phyloP scores from a whole-genome alignment of 768 basidiomycete species.

The Boletellus sp. region DNA sequence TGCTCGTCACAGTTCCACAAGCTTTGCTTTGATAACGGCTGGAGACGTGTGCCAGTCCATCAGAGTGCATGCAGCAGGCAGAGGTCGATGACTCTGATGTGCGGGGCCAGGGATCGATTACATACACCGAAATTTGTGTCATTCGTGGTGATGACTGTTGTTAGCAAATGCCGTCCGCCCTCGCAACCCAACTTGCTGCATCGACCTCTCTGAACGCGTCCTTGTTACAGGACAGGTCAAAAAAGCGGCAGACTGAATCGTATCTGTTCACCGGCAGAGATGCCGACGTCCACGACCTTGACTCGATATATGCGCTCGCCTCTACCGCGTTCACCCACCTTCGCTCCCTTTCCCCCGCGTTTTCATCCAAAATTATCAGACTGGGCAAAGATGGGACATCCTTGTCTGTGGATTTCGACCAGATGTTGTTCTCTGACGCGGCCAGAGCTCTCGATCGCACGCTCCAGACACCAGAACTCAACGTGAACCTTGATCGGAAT shows the following conservation, averaged over 20 bases:
- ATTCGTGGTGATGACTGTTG: not conserved
- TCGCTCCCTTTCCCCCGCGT: constrained; percentile 50
- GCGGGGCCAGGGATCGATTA: constrained; percentile 11
- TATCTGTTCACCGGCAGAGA: constrained; percentile 86
- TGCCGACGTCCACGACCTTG: constrained; percentile 82
- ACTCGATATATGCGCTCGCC: constrained; percentile 79
- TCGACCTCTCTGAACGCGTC: constrained; percentile 75
- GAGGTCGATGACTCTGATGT: too few relatives aligned
- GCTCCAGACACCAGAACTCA: constrained; percentile 59
- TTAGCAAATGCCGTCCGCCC: constrained; percentile 55
- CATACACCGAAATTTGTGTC: constrained; percentile 2
- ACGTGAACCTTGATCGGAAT: constrained; percentile 55
- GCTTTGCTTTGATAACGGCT: too few relatives aligned
- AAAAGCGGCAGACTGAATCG: constrained; percentile 63
- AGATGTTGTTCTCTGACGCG: constrained; percentile 73
- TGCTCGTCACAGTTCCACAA: too few relatives aligned
- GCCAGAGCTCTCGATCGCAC: constrained; percentile 78
- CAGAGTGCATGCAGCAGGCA: too few relatives aligned
- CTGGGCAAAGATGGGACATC: constrained; percentile 16
- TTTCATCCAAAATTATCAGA: constrained; percentile 30
- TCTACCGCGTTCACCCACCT: constrained; percentile 77
- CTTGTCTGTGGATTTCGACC: constrained; percentile 50
- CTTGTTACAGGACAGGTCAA: constrained; percentile 61
- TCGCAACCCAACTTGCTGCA: constrained; percentile 78
- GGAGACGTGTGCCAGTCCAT: too few relatives aligned